Conservation (phyloP, 768 basidiomycete genomes). For the Gymnopilus junonius region DNA sequence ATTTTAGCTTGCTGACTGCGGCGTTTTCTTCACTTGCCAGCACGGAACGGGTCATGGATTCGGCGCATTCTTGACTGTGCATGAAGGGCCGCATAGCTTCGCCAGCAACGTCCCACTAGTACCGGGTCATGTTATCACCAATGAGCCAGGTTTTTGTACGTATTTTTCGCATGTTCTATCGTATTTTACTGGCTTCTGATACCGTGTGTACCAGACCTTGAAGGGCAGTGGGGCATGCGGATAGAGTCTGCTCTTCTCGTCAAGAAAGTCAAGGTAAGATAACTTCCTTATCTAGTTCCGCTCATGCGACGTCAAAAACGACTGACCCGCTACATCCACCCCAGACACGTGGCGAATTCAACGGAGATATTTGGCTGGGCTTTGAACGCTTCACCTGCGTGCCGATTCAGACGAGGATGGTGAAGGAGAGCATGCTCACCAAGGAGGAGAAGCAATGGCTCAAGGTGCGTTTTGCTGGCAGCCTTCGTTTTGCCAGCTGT, state of each 20-base stretch:
- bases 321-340: conserved; percentile 3
- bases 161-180: conserved; percentile 21
- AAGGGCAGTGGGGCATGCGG: conserved; percentile 86
- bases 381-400: conserved; percentile 95
- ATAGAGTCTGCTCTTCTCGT: conserved; percentile 89
- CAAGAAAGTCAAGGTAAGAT: conserved; percentile 57
- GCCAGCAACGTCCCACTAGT: conserved; percentile 67
- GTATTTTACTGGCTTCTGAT: conserved; percentile 11
- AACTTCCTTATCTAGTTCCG: conserved; percentile 9
- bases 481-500: background rate
- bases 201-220: conserved; percentile 55
- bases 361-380: conserved; percentile 80
- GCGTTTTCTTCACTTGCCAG: conserved; percentile 37
- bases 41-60: conserved; percentile 94
- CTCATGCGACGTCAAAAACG: conserved; percentile 4
- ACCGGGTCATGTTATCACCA: conserved; percentile 91
- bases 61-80: conserved; percentile 84
- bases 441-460: conserved; percentile 90
- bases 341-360: conserved; percentile 74
- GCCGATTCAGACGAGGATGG: conserved; percentile 90
- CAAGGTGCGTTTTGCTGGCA: conserved; percentile 51
- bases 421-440: conserved; percentile 81
- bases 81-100: conserved; percentile 86
- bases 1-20: conserved; percentile 6
- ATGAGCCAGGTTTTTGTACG: conserved; percentile 93